These are phyloP conservation scores for Emmonsia crescens DNA, from an alignment of 2,329 filamentous ascomycete species.

Conservation along the genomic window DNA sequence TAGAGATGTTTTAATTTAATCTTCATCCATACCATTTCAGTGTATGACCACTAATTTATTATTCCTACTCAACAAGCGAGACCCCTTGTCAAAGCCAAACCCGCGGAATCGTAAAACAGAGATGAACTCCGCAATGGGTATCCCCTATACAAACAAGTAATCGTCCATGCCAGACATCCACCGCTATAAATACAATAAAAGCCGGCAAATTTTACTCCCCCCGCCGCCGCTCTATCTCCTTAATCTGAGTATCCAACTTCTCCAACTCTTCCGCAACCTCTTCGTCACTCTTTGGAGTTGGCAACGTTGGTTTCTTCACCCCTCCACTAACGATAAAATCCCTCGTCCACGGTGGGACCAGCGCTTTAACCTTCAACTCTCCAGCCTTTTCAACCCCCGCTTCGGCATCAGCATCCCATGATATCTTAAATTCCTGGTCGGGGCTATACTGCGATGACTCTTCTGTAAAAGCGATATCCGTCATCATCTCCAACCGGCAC, in stretches of 20 bases:
- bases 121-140: not conserved
- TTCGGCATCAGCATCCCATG: conserved; percentile 38
- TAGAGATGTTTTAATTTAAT: not conserved
- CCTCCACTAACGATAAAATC: conserved; percentile 32
- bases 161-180: not conserved
- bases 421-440: conserved; percentile 52
- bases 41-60: not conserved
- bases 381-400: conserved; percentile 26
- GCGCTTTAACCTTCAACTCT: conserved; percentile 57
- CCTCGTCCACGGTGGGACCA: conserved; percentile 68
- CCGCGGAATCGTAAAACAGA: not conserved
- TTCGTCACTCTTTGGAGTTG: conserved; percentile 25
- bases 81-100: not conserved
- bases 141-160: not conserved
- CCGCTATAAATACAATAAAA: not conserved
- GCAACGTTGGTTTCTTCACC: conserved; percentile 25
- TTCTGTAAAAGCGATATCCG: conserved; percentile 60
- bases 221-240: not conserved
- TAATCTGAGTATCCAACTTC: conserved; percentile 21
- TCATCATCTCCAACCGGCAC: conserved; percentile 86
- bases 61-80: not conserved
- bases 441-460: conserved; percentile 51
- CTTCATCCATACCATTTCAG: not conserved
- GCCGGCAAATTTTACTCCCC: not conserved
- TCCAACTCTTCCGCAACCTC: conserved; percentile 27